Evolutionary conservation across 768 basidiomycete species (phyloP).

Genomic region (Dentipellis sp.): DNA sequence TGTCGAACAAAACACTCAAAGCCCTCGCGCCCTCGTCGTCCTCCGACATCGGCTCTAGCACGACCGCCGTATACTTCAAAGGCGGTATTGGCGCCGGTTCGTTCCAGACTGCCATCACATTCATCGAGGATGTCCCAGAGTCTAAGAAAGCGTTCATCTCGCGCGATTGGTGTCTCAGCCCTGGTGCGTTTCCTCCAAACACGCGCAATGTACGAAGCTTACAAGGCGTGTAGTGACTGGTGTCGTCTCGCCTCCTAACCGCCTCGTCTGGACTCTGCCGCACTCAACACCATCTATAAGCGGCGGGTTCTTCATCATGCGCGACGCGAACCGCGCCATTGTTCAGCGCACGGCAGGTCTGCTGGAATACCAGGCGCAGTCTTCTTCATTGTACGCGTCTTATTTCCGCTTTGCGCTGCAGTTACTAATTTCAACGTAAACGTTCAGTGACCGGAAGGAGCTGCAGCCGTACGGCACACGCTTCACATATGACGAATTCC

Average conservation of each 20-base stretch:
- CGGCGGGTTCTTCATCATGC: conserved; percentile 38
- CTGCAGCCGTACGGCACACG: conserved; percentile 47
- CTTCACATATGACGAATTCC: conserved; percentile 74
- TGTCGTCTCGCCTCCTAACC: conserved; percentile 12
- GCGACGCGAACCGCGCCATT: conserved; percentile 32
- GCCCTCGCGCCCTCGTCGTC: conserved; percentile 22
- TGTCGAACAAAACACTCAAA: conserved; percentile 65
- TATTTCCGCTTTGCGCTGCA: neutral
- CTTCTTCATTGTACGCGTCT: neutral
- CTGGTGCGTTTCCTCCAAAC: conserved; percentile 23
- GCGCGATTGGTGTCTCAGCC: conserved; percentile 33
- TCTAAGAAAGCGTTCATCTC: conserved; percentile 21
- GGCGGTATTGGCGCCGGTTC: conserved; percentile 63
- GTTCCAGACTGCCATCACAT: conserved; percentile 22
- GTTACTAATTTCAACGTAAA: neutral
- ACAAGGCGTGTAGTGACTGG: neutral
- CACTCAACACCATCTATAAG: conserved; percentile 23
- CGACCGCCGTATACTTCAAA: conserved; percentile 37
- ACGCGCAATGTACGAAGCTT: neutral
- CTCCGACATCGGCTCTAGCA: conserved; percentile 27
- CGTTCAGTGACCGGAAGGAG: neutral
- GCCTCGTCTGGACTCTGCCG: conserved; percentile 27
- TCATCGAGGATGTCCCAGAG: conserved; percentile 23
- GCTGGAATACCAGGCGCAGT: conserved; percentile 21
- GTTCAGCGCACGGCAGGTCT: conserved; percentile 53